Evolutionary conservation across 2,329 filamentous ascomycete species (phyloP).

Genomic region (Trichoderma sp.): DNA sequence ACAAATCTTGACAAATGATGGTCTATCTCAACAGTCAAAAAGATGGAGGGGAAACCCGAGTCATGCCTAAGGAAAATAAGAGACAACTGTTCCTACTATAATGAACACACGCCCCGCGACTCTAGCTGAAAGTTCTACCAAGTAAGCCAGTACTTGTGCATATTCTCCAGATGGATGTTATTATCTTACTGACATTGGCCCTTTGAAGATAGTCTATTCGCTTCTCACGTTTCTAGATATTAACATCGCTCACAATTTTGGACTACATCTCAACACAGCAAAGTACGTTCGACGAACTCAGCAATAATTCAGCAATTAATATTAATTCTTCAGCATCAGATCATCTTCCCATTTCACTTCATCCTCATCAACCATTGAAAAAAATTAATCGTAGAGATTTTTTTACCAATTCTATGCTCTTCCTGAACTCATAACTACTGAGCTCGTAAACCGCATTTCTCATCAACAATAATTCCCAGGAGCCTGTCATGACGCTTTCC

Average conservation of each 20-base stretch:
- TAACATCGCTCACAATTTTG: neutral
- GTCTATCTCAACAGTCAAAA: neutral
- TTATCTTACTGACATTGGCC: no score
- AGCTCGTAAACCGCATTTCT: neutral
- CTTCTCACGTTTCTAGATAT: no score
- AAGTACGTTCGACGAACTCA: neutral
- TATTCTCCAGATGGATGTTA: no score
- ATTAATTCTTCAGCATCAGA: neutral
- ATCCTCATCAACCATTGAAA: neutral
- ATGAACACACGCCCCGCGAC: no score
- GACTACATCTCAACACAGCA: neutral
- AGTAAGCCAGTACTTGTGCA: no score
- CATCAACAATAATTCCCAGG: neutral
- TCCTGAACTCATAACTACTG: neutral
- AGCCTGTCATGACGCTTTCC: neutral
- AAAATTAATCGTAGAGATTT: neutral
- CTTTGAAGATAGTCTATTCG: no score
- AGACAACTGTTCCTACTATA: no score
- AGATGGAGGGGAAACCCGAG: no score
- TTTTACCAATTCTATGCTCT: conserved; percentile 9
- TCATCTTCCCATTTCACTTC: neutral
- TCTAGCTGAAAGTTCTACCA: no score
- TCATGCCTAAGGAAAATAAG: no score
- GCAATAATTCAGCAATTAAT: neutral
- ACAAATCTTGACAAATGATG: neutral